These are phyloP conservation scores for Zygoascus ofunaensis DNA, from an alignment of 805 yeast genomes.

Conservation along the genomic window DNA sequence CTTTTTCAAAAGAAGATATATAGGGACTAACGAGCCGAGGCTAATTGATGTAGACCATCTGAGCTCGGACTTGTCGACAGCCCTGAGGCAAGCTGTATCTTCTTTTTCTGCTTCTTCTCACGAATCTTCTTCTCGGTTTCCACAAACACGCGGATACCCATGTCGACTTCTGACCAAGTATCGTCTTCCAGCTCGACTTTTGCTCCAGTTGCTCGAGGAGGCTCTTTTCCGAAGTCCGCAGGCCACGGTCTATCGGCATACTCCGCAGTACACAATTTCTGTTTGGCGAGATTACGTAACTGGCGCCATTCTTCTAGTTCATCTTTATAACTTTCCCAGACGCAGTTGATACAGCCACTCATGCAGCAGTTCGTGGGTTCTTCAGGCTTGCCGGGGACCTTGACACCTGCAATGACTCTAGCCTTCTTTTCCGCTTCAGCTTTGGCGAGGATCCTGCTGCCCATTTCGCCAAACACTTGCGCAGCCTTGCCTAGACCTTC, in stretches of 20 bases:
- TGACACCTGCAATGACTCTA: constrained; percentile 49
- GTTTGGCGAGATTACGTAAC: constrained; percentile 50
- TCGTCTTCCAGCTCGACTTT: constrained; percentile 29
- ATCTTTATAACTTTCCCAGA: constrained; percentile 88
- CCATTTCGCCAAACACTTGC: constrained; percentile 28
- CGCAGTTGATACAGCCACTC: constrained; percentile 96
- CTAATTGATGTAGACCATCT: too few relatives aligned
- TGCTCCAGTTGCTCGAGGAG: constrained; percentile 24
- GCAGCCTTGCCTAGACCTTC: constrained; percentile 10
- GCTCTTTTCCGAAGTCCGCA: constrained; percentile 45
- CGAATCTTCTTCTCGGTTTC: constrained; percentile 66
- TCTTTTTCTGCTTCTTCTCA: constrained; percentile 13
- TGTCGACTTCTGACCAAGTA: constrained; percentile 56
- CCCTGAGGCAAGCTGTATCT: too few relatives aligned
- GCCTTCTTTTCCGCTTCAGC: constrained; percentile 27
- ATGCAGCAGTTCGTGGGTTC: constrained; percentile 97
- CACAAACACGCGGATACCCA: constrained; percentile 72
- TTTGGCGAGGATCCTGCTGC: constrained; percentile 25
- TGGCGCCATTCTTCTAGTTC: constrained; percentile 77
- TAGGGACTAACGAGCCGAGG: too few relatives aligned
- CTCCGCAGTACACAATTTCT: constrained; percentile 32
- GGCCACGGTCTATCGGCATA: constrained; percentile 49
- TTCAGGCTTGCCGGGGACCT: constrained; percentile 71
- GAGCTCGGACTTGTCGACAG: too few relatives aligned
- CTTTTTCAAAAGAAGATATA: too few relatives aligned